Conservation (phyloP, 2,329 filamentous ascomycete species). For the Dactylellina leptospora region DNA sequence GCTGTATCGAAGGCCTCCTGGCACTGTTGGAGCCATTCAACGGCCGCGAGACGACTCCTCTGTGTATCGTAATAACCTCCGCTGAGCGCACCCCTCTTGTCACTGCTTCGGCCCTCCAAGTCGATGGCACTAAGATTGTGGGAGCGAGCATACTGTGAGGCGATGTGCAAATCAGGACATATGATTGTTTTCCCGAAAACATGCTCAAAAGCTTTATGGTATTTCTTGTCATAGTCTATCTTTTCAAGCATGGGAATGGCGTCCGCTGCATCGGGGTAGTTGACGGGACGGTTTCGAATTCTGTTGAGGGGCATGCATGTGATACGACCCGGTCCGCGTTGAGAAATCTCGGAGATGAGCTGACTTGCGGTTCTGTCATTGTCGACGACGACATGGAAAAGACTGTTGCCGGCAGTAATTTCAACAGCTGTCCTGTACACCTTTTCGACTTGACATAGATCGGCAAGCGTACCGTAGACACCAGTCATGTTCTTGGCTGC, state of each 20-base stretch:
- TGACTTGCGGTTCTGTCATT: constrained; percentile 85
- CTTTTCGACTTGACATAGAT: constrained; percentile 87
- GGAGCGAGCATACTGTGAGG: constrained; percentile 88
- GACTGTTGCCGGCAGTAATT: constrained; percentile 86
- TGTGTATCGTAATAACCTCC: constrained; percentile 91
- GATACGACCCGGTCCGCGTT: constrained; percentile 70
- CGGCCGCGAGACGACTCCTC: constrained; percentile 84
- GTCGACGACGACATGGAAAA: constrained; percentile 97
- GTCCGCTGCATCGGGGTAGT: constrained; percentile 85
- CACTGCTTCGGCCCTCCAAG: constrained; percentile 90
- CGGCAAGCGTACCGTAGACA: constrained; percentile 90
- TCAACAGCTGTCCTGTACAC: constrained; percentile 88
- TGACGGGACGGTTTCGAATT: constrained; percentile 73
- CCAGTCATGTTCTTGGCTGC: constrained; percentile 80
- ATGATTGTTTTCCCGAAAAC: constrained; percentile 96
- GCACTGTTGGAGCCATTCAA: constrained; percentile 77
- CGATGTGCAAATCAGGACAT: constrained; percentile 86
- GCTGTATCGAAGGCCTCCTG: constrained; percentile 77
- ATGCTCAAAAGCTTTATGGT: constrained; percentile 87
- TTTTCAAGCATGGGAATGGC: constrained; percentile 79
- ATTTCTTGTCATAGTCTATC: constrained; percentile 78
- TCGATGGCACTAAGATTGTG: constrained; percentile 94
- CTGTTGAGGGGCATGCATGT: constrained; percentile 95
- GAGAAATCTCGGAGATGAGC: constrained; percentile 71
- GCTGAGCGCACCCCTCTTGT: constrained; percentile 93